phyloP scores from a whole-genome alignment of 1,284 basidiomycete genomes.

The Marasmius tenuissimus region DNA sequence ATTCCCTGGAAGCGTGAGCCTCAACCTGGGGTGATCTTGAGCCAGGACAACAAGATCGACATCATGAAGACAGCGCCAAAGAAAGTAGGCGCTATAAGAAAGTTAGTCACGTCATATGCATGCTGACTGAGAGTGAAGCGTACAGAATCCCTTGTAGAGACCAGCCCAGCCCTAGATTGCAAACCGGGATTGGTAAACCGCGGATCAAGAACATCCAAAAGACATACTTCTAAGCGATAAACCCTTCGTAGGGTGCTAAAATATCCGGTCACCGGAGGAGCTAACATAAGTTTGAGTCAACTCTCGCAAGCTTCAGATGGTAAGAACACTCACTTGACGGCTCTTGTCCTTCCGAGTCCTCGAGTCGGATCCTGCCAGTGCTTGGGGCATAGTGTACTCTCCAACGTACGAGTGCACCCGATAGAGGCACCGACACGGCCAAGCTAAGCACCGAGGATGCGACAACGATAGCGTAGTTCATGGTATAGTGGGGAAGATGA shows the following conservation, averaged over 20 bases:
- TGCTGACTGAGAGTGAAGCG: neutral
- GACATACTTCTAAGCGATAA: neutral
- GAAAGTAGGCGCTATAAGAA: neutral
- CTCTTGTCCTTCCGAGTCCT: too few species aligned
- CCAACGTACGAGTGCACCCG: too few species aligned
- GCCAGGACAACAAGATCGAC: neutral
- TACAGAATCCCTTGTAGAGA: conserved; percentile 1
- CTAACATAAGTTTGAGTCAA: neutral
- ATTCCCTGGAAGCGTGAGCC: neutral
- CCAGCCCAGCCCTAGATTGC: neutral
- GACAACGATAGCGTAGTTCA: too few species aligned
- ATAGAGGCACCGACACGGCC: too few species aligned
- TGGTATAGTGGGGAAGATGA: too few species aligned
- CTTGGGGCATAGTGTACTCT: too few species aligned
- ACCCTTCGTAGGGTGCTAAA: neutral
- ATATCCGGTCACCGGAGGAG: neutral
- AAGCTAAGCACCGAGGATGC: too few species aligned
- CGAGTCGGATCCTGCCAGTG: too few species aligned
- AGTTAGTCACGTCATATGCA: neutral
- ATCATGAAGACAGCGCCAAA: neutral
- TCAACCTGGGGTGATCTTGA: neutral
- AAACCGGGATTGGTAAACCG: neutral
- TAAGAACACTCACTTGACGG: too few species aligned
- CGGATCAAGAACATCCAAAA: neutral
- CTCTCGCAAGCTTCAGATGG: too few species aligned